Evolutionary conservation across 176 grass and related monocot species (phyloP).

Genomic region (Secale cereale): DNA sequence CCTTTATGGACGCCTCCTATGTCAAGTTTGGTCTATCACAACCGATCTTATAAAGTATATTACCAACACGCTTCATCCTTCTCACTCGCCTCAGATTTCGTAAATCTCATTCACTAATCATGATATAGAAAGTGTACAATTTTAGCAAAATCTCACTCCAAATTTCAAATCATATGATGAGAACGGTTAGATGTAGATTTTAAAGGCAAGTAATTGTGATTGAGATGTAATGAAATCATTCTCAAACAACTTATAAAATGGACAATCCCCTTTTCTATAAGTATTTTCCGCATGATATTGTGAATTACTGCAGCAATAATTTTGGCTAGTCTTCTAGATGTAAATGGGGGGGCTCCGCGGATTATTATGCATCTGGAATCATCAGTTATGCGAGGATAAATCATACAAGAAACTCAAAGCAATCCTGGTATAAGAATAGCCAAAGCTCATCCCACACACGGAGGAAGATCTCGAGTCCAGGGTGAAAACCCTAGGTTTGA

Average conservation of each 20-base stretch:
- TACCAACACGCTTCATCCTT: too few relatives aligned
- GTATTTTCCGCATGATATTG: not conserved
- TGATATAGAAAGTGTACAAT: not conserved
- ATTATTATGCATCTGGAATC: not conserved
- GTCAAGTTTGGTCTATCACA: too few relatives aligned
- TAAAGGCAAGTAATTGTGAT: not conserved
- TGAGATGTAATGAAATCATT: not conserved
- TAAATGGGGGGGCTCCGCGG: not conserved
- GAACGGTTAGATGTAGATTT: not conserved
- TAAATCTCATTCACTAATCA: not conserved
- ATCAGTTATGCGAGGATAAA: not conserved
- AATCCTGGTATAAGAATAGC: too few relatives aligned
- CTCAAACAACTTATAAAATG: not conserved
- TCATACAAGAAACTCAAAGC: not conserved
- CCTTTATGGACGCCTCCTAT: too few relatives aligned
- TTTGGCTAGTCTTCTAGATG: not conserved
- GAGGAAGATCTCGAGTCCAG: too few relatives aligned
- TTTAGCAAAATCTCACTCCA: not conserved
- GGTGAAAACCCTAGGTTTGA: too few relatives aligned
- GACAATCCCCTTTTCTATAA: not conserved
- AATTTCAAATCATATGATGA: not conserved
- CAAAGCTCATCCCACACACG: too few relatives aligned
- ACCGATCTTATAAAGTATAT: too few relatives aligned
- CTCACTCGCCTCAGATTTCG: not conserved
- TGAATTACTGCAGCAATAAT: not conserved